These are phyloP conservation scores for Gorgonomyces haynaldii DNA, from an alignment of 192 early-diverging fungal species.

Conservation along the genomic window DNA sequence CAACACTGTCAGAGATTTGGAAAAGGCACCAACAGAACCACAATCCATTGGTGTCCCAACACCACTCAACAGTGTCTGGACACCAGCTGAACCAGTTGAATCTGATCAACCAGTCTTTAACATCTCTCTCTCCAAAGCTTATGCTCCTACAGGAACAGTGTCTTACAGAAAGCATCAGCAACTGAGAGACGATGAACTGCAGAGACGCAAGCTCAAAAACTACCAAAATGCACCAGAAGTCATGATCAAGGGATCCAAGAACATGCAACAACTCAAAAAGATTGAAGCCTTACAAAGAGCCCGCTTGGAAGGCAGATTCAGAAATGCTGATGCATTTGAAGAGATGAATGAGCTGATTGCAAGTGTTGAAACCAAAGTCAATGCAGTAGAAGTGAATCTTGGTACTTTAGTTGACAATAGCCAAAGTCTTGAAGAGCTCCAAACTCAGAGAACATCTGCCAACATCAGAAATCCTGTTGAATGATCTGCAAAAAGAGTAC, in stretches of 20 bases:
- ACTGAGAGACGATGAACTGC: neutral
- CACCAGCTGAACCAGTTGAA: neutral
- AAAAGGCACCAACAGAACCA: neutral
- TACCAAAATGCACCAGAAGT: slow-evolving; percentile 1
- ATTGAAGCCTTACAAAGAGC: neutral
- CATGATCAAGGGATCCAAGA: neutral
- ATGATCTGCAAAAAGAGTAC: too few species aligned
- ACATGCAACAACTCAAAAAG: neutral
- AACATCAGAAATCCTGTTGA: too few species aligned
- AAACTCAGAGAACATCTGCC: too few species aligned
- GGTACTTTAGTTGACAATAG: too few species aligned
- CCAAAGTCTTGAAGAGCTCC: too few species aligned
- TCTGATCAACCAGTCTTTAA: neutral
- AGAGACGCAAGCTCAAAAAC: neutral
- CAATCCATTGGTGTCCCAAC: slow-evolving; percentile 2
- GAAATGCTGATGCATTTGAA: slow-evolving; percentile 28
- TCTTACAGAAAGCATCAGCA: neutral
- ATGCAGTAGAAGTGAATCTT: slow-evolving; percentile 26
- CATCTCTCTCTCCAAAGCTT: too few species aligned
- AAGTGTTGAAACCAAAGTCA: slow-evolving; percentile 18
- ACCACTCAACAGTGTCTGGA: neutral
- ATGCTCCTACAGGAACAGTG: neutral
- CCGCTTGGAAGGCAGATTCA: slow-evolving; percentile 6
- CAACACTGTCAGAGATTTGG: neutral
- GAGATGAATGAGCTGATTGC: slow-evolving; percentile 27